Evolutionary conservation across 495 filamentous ascomycete genomes (phyloP).

Genomic region (Echria macrotheca): DNA sequence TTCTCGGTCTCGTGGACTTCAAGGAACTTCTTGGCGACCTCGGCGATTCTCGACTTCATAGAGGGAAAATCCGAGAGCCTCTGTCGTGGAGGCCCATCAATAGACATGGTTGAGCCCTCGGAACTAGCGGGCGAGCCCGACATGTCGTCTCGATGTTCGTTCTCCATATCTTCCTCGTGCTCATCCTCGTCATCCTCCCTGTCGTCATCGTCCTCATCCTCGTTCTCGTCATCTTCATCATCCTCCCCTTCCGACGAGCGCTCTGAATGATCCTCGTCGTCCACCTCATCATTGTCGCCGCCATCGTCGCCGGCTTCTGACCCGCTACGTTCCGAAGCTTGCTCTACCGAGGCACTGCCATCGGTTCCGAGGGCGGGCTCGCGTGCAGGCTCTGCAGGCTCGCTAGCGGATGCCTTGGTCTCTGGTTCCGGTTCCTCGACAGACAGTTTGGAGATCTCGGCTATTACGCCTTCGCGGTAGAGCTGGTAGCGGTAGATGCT

Average conservation of each 20-base stretch:
- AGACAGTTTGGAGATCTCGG: constrained; percentile 79
- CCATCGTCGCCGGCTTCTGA: constrained; percentile 15
- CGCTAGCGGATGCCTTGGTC: constrained; percentile 3
- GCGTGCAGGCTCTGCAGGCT: constrained; percentile 4
- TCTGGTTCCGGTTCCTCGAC: constrained; percentile 30
- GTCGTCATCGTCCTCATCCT: constrained; percentile 46
- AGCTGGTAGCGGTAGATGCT: constrained; percentile 93
- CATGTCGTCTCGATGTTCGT: constrained; percentile 56
- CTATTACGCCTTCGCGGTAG: constrained; percentile 93
- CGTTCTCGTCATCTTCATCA: constrained; percentile 33
- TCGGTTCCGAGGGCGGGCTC: constrained; percentile 17
- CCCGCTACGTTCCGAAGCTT: neutral
- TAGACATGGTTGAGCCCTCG: constrained; percentile 52
- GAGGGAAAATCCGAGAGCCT: constrained; percentile 49
- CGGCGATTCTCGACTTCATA: constrained; percentile 67
- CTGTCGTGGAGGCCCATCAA: constrained; percentile 43
- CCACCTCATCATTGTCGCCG: constrained; percentile 35
- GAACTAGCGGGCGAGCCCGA: constrained; percentile 66
- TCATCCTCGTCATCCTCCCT: constrained; percentile 56
- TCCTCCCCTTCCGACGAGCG: constrained; percentile 28
- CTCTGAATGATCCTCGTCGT: no score
- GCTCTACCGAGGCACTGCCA: no score
- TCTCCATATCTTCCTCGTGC: constrained; percentile 42
- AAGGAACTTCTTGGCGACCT: constrained; percentile 73
- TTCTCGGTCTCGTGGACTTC: constrained; percentile 75